phyloP scores from a whole-genome alignment of 495 filamentous ascomycete genomes.

The Penicillium roqueforti region DNA sequence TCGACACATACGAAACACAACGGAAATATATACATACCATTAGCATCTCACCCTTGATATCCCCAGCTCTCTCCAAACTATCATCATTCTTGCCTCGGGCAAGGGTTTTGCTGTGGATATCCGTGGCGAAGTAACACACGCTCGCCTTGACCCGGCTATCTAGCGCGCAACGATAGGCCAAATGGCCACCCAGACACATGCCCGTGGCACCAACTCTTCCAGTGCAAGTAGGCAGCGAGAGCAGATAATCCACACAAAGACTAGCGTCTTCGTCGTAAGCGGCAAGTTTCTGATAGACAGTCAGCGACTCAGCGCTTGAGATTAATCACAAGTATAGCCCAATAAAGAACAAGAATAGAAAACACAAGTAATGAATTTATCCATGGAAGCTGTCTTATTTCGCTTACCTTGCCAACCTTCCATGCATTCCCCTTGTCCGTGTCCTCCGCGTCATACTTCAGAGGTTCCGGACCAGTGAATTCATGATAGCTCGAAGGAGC shows the following conservation, averaged over 20 bases:
- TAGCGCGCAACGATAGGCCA: slow-evolving; percentile 78
- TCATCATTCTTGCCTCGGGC: slow-evolving; percentile 67
- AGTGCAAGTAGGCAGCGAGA: slow-evolving; percentile 74
- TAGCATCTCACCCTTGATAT: slow-evolving; percentile 74
- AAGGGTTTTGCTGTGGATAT: slow-evolving; percentile 75
- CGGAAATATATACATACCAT: slow-evolving; percentile 48
- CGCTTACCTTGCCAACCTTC: slow-evolving; percentile 69
- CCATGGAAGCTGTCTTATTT: not conserved
- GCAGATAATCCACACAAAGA: slow-evolving; percentile 67
- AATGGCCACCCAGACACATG: slow-evolving; percentile 94
- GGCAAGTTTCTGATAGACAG: slow-evolving; percentile 59
- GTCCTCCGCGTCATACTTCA: slow-evolving; percentile 82
- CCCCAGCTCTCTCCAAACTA: slow-evolving; percentile 55
- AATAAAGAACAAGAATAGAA: not conserved
- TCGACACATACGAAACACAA: slow-evolving; percentile 1
- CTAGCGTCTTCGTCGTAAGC: slow-evolving; percentile 87
- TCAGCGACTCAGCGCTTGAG: slow-evolving; percentile 8
- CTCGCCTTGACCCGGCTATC: slow-evolving; percentile 70
- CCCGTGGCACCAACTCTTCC: slow-evolving; percentile 83
- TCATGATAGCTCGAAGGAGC: slow-evolving; percentile 92
- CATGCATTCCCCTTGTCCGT: slow-evolving; percentile 84
- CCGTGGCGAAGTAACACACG: slow-evolving; percentile 90
- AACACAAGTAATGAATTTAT: not conserved
- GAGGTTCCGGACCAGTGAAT: slow-evolving; percentile 78
- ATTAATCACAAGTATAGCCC: not conserved